phyloP scores from a whole-genome alignment of 164 flowering plant species.

The Pachysandra terminalis region DNA sequence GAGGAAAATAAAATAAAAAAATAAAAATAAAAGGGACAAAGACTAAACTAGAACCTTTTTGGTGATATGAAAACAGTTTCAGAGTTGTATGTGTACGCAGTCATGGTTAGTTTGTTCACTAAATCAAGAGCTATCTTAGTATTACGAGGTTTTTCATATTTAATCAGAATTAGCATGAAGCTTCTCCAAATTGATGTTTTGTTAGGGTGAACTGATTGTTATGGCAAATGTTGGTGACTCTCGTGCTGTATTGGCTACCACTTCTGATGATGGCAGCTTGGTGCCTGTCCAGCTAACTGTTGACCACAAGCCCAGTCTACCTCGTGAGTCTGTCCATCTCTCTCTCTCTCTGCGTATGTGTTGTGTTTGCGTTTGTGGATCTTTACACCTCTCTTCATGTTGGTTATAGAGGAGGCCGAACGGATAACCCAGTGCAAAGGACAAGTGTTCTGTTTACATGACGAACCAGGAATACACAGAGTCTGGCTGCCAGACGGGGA shows the following conservation, averaged over 20 bases:
- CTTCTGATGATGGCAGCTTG: slow-evolving; percentile 73
- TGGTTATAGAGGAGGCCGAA: slow-evolving; percentile 68
- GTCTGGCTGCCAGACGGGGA: slow-evolving; percentile 72
- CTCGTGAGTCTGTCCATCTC: slow-evolving; percentile 46
- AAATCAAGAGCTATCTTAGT: background rate
- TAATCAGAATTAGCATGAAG: background rate
- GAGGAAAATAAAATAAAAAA: too few species aligned
- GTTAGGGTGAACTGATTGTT: slow-evolving; percentile 59
- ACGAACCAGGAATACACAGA: slow-evolving; percentile 88
- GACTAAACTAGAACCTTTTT: too few species aligned
- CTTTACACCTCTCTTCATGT: slow-evolving; percentile 8
- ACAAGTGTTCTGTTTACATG: slow-evolving; percentile 59
- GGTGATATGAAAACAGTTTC: too few species aligned
- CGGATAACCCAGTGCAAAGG: slow-evolving; percentile 67
- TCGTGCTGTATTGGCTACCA: slow-evolving; percentile 80
- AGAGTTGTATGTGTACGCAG: background rate
- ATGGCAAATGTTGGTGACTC: slow-evolving; percentile 92
- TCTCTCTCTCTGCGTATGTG: background rate
- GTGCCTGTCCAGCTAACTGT: slow-evolving; percentile 68
- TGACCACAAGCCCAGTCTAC: slow-evolving; percentile 82
- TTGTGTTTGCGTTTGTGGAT: background rate
- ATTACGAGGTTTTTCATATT: slow-evolving; percentile 2
- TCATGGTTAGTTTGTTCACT: background rate
- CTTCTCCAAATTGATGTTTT: slow-evolving; percentile 16
- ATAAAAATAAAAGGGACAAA: too few species aligned